Conservation (phyloP, 306 rosid species). For the Dryas octopetala region DNA sequence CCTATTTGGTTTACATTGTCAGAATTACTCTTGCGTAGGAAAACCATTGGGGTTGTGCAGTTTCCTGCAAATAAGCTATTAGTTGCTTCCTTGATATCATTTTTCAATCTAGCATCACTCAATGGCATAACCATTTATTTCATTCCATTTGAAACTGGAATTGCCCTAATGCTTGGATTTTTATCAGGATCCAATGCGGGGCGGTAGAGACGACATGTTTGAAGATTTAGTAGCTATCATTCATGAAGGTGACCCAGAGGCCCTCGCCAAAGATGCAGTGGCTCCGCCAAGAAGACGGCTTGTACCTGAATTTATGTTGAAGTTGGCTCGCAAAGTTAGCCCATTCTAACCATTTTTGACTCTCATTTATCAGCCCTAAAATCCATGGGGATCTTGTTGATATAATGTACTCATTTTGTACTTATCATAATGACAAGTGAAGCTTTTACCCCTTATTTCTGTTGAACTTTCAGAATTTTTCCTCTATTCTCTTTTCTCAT, state of each 20-base stretch:
- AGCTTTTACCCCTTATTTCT: not conserved
- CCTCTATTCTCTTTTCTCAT: not conserved
- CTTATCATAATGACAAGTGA: constrained; percentile 5
- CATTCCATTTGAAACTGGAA: not conserved
- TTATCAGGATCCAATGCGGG: constrained; percentile 94
- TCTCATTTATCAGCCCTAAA: not conserved
- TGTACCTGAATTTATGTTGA: constrained; percentile 84
- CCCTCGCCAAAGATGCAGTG: constrained; percentile 57
- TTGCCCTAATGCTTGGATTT: not conserved
- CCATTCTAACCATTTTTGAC: constrained; percentile 55
- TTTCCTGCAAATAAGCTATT: not conserved
- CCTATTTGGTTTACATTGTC: constrained; percentile 5
- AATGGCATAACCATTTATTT: not conserved
- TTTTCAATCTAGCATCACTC: constrained; percentile 8
- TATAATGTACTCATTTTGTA: constrained; percentile 9
- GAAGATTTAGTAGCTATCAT: constrained; percentile 68
- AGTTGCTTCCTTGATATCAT: not conserved
- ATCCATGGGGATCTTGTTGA: not conserved
- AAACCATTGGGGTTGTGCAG: not conserved
- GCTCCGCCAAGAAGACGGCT: constrained; percentile 88
- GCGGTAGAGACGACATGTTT: constrained; percentile 74
- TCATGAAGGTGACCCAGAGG: constrained; percentile 65
- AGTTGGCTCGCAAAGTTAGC: constrained; percentile 75
- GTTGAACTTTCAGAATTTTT: not conserved
- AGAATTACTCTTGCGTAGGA: not conserved